These are phyloP conservation scores for Afroboletus lepidellus DNA, from an alignment of 1,284 basidiomycete genomes.

Conservation along the genomic window DNA sequence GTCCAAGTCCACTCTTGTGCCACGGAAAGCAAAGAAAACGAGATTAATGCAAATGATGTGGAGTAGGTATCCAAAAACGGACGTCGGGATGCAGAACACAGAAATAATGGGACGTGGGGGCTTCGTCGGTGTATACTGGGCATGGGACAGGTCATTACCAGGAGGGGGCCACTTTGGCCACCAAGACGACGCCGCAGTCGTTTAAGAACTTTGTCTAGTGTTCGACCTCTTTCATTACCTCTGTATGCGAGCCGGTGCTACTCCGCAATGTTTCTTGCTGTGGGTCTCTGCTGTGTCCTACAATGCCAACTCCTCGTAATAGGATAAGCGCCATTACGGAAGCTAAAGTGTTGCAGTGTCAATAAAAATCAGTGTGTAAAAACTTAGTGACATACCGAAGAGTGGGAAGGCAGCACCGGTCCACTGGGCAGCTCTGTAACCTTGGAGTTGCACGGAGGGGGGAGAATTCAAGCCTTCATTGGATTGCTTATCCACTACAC, in stretches of 20 bases:
- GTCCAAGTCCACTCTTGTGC: no score
- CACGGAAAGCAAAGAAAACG: no score
- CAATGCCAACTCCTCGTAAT: slow-evolving; percentile 58
- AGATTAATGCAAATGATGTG: no score
- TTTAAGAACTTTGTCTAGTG: background rate
- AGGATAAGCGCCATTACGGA: slow-evolving; percentile 49
- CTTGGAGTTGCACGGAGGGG: slow-evolving; percentile 40
- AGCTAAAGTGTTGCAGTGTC: slow-evolving; percentile 35
- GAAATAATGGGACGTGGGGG: no score
- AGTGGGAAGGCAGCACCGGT: slow-evolving; percentile 58
- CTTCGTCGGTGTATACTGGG: background rate
- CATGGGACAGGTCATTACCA: background rate
- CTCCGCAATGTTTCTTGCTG: background rate
- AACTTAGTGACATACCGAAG: slow-evolving; percentile 40
- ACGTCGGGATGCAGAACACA: background rate
- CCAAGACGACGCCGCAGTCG: background rate
- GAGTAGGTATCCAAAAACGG: background rate
- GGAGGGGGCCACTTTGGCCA: background rate
- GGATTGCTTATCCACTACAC: slow-evolving; percentile 39
- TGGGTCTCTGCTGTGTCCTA: slow-evolving; percentile 38
- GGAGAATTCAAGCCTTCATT: slow-evolving; percentile 36
- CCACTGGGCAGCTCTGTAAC: slow-evolving; percentile 69
- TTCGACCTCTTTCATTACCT: background rate
- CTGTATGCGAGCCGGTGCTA: background rate
- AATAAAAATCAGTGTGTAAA: background rate